phyloP scores from a whole-genome alignment of 768 basidiomycete species.

The Cantharellus anzutake region DNA sequence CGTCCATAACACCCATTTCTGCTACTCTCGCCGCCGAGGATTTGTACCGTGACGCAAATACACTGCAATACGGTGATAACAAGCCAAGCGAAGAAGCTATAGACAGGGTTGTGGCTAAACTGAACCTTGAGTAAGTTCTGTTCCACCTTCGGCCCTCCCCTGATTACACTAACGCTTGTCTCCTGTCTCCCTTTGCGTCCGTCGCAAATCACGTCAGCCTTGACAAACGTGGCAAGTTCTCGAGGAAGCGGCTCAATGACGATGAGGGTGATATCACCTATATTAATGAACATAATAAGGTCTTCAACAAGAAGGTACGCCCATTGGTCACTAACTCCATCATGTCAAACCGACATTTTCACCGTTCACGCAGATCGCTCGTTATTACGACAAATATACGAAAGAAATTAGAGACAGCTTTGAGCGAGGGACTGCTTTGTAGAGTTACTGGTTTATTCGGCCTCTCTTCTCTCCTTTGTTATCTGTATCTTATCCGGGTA shows the following conservation, averaged over 20 bases:
- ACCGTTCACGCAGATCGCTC: constrained; percentile 42
- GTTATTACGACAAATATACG: constrained; percentile 96
- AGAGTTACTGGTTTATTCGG: constrained; percentile 1
- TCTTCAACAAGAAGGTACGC: constrained; percentile 89
- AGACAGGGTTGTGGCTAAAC: constrained; percentile 75
- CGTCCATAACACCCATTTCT: constrained; percentile 5
- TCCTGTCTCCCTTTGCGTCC: not conserved
- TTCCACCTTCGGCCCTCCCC: not conserved
- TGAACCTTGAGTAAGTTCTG: constrained; percentile 76
- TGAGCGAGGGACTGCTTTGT: constrained; percentile 89
- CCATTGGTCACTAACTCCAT: not conserved
- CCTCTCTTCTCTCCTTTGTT: no score
- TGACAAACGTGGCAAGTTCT: constrained; percentile 80
- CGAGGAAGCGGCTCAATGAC: constrained; percentile 75
- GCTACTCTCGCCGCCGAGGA: constrained; percentile 28
- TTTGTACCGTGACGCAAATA: constrained; percentile 87
- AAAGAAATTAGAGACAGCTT: constrained; percentile 92
- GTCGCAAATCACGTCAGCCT: constrained; percentile 28
- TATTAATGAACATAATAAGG: constrained; percentile 95
- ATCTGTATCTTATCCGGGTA: no score
- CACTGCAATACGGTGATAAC: constrained; percentile 81
- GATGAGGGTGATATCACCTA: constrained; percentile 94
- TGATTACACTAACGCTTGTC: not conserved
- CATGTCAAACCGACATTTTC: not conserved
- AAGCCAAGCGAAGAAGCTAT: constrained; percentile 93